Evolutionary conservation across 352 stramenopile genomes (phyloP).

Genomic region (Achlya hypogyna): DNA sequence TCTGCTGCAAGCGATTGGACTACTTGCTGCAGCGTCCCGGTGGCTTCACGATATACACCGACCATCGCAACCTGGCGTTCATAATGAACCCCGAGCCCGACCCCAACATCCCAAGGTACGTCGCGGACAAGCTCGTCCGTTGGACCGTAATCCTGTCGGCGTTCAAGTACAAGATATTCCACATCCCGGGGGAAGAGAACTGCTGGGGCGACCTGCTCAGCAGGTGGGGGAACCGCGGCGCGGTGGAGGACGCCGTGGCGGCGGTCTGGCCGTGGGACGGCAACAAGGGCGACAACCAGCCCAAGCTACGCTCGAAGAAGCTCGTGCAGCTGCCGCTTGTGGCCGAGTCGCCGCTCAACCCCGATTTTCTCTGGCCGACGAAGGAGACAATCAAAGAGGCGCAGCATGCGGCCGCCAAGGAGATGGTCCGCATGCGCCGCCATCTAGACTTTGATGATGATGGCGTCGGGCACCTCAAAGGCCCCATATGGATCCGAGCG

Average conservation of each 20-base stretch:
- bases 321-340: neutral
- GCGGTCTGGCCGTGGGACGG: neutral
- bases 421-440: neutral
- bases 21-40: constrained; percentile 21
- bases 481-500: neutral
- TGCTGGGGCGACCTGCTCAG: constrained; percentile 29
- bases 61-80: constrained; percentile 24
- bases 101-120: constrained; percentile 16
- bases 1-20: constrained; percentile 21
- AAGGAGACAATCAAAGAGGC: neutral
- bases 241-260: neutral
- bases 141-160: constrained; percentile 21
- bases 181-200: constrained; percentile 27
- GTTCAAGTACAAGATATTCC: constrained; percentile 25
- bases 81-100: constrained; percentile 19
- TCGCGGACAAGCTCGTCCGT: constrained; percentile 28
- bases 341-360: neutral
- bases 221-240: constrained; percentile 20
- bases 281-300: too few relatives aligned
- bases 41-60: constrained; percentile 21
- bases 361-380: constrained; percentile 8
- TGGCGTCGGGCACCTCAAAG: neutral
- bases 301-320: too few relatives aligned
- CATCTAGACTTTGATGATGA: neutral
- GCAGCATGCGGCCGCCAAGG: neutral